phyloP scores from a whole-genome alignment of 2,329 filamentous ascomycete genomes.

The Sclerotinia spermophila region DNA sequence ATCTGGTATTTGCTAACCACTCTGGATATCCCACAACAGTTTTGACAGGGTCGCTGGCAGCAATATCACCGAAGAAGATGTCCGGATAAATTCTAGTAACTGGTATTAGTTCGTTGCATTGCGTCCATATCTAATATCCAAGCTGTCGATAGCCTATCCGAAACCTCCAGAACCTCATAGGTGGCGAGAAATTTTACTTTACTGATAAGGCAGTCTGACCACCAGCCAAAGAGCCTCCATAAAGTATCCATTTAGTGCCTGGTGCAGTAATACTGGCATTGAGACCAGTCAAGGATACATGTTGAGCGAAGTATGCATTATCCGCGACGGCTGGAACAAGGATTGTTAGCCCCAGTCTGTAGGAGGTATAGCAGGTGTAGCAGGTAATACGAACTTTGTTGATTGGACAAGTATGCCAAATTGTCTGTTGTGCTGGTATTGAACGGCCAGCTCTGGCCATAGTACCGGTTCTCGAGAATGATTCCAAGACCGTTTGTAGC shows the following conservation, averaged over 20 bases:
- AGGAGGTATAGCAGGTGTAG: not conserved
- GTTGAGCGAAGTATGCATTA: slow-evolving; percentile 49
- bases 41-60: slow-evolving; percentile 44
- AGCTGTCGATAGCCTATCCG: not conserved
- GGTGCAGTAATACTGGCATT: slow-evolving; percentile 43
- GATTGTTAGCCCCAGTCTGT: not conserved
- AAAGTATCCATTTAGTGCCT: slow-evolving; percentile 45
- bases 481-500: slow-evolving; percentile 51
- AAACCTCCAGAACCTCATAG: not conserved
- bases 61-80: slow-evolving; percentile 48
- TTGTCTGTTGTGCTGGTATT: slow-evolving; percentile 48
- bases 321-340: slow-evolving; percentile 43
- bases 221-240: slow-evolving; percentile 43
- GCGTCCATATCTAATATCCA: not conserved
- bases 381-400: slow-evolving; percentile 40
- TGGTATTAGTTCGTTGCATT: not conserved
- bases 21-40: slow-evolving; percentile 44
- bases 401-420: slow-evolving; percentile 47
- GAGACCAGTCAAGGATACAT: slow-evolving; percentile 45
- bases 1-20: slow-evolving; percentile 39
- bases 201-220: slow-evolving; percentile 44
- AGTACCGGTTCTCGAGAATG: slow-evolving; percentile 51
- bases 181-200: slow-evolving; percentile 30
- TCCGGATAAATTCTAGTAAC: slow-evolving; percentile 39
- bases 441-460: slow-evolving; percentile 48